A percentile compares a stretch with the other conserved stretches of the same genome.
These are phyloP conservation scores for Fusarium aywerte DNA, from an alignment of 2,329 filamentous ascomycete genomes.

Conservation along the genomic window DNA sequence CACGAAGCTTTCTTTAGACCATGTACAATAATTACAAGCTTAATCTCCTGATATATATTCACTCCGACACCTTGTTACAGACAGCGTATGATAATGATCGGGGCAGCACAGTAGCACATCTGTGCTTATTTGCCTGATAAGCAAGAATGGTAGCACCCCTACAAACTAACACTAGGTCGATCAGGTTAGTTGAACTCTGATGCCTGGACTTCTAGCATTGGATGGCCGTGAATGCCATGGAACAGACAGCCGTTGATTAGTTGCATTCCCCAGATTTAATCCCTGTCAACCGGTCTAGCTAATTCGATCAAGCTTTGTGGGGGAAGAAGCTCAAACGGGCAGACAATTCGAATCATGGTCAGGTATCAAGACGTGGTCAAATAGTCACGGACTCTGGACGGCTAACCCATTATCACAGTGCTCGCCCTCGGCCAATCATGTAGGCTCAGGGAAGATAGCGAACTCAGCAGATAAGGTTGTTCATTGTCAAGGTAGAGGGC, in stretches of 20 bases:
- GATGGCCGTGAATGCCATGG: background rate
- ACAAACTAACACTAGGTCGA: too few species aligned
- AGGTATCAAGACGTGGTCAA: background rate
- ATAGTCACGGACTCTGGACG: background rate
- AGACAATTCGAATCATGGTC: background rate
- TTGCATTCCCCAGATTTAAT: constrained; percentile 16
- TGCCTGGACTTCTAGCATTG: too few species aligned
- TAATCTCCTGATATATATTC: too few species aligned
- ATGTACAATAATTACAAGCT: background rate
- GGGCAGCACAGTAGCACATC: too few species aligned
- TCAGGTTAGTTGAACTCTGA: too few species aligned
- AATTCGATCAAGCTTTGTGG: constrained; percentile 24
- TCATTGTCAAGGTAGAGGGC: background rate
- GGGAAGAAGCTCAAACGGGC: constrained; percentile 4
- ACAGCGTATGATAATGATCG: too few species aligned
- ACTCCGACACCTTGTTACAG: too few species aligned
- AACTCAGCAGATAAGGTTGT: background rate
- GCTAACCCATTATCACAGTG: background rate
- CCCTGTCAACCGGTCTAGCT: constrained; percentile 2
- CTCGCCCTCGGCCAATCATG: background rate
- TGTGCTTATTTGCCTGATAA: too few species aligned
- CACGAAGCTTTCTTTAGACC: background rate
- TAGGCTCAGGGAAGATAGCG: background rate
- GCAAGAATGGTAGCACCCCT: too few species aligned
- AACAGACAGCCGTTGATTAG: background rate